Percentiles rank a stretch among this genome's conserved stretches.
These are phyloP conservation scores for carrot (Daucus carota) DNA, from an alignment of 129 eudicot genomes.

Conservation along the genomic window DNA sequence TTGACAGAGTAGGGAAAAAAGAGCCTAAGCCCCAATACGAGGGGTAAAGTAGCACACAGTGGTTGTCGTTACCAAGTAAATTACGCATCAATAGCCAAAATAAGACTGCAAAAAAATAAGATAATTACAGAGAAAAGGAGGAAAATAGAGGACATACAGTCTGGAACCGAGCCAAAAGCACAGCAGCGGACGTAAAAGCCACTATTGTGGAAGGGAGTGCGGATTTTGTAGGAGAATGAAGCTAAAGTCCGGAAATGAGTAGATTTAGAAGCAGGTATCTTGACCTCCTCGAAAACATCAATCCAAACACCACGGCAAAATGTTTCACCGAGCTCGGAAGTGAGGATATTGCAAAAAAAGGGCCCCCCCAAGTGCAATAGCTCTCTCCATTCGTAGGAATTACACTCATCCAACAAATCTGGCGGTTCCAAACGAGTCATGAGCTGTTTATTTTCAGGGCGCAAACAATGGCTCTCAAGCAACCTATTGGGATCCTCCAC, in stretches of 20 bases:
- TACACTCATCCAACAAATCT: too few relatives aligned
- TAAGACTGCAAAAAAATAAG: not conserved
- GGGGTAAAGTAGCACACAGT: too few relatives aligned
- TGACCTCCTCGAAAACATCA: not conserved
- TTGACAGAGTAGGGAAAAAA: too few relatives aligned
- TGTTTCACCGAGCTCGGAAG: not conserved
- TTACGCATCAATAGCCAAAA: not conserved
- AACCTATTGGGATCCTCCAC: not conserved
- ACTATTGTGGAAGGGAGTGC: not conserved
- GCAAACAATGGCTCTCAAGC: not conserved
- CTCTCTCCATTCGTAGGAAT: not conserved
- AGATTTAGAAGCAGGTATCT: not conserved
- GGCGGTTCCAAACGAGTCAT: not conserved
- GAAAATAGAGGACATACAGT: not conserved
- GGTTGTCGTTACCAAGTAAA: too few relatives aligned
- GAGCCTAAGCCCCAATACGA: too few relatives aligned
- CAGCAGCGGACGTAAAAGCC: not conserved
- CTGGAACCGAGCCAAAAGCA: conserved; percentile 1
- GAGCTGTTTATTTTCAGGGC: not conserved
- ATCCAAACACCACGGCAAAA: conserved; percentile 1
- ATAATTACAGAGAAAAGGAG: not conserved
- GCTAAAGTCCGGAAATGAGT: not conserved
- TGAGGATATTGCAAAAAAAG: not conserved
- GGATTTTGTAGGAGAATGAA: not conserved
- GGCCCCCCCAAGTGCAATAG: not conserved